Base-by-base conservation (phyloP, 2,329 filamentous ascomycete species). In the Fusarium sp. region DNA sequence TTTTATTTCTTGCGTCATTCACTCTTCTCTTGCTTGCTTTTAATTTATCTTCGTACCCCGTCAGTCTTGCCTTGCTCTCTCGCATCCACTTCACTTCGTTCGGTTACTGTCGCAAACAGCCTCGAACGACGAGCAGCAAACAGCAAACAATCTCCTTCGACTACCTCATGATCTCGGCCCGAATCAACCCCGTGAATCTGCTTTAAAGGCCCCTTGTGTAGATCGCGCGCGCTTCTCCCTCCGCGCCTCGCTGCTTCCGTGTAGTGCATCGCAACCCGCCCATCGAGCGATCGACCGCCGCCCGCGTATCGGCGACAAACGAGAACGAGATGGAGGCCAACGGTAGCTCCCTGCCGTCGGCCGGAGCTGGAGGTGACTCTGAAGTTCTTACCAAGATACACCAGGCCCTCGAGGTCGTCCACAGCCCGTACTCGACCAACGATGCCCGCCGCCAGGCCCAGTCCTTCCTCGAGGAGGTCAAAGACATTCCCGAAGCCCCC, bases 361-460 rank as follows among this genome's bases (percentile, higher is more conserved):
- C 80, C 64, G 79, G 78, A 67, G 82, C 83, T 76, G 82, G 82
- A 73, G 81, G 82, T 71, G 82, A 80, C 74, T 80, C 83, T 70
- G 84, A 84, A 37, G 81, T 89, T 62, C 87, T 94, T 61, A 85
- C 89, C 60, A 90, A 89, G 80, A 96, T 98, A 74, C 90, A 94
- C 79, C 90, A 93, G 79, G 96, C 96, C 45, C 91, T 99, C 76
- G 91, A 96, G 77, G 90, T 97, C 77, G 94, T 98, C 70, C 96
- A 98, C 85, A 92, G 90, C 80, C 90, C 95, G 13, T 89, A 91
- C 70, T 96, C 95, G 45, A 88, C 91, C 74, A 98, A 98, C 83
- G 89, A 93, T 73, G 88, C 93, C 63, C 94, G 96, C 73, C 90
- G 93, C 81, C 90, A 96, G 82, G 96, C 96, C 54, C 93, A 96